Conservation (phyloP, 1,284 basidiomycete species). For the Taiwanofungus camphoratus region DNA sequence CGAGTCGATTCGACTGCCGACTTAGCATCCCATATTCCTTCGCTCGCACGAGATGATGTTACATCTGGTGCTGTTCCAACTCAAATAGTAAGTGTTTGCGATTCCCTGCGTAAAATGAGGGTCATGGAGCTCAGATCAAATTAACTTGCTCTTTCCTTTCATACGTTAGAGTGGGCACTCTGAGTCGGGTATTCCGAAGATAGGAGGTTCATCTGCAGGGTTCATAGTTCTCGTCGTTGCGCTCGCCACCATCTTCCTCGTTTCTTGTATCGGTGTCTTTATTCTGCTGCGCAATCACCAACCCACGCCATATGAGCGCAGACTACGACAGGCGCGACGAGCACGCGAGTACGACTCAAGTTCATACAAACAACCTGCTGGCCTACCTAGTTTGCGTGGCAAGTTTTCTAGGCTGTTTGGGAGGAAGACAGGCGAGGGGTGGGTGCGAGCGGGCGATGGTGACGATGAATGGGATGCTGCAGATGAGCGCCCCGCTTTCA, state of each 20-base stretch:
- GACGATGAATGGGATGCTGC: slow-evolving; percentile 27
- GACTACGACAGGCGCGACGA: slow-evolving; percentile 16
- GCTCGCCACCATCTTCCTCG: slow-evolving; percentile 28
- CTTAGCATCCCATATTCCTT: too few species aligned
- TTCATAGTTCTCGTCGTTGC: slow-evolving; percentile 31
- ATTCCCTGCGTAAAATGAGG: too few species aligned
- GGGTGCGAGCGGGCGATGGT: slow-evolving; percentile 26
- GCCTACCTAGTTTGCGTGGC: slow-evolving; percentile 22
- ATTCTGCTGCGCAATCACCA: slow-evolving; percentile 29
- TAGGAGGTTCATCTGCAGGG: slow-evolving; percentile 26
- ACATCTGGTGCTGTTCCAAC: too few species aligned
- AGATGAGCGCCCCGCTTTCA: slow-evolving; percentile 13
- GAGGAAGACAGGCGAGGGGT: slow-evolving; percentile 18
- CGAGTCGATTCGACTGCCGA: too few species aligned
- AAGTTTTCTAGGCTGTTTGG: slow-evolving; percentile 24
- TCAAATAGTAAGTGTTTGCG: too few species aligned
- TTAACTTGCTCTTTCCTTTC: too few species aligned
- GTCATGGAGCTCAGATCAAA: too few species aligned
- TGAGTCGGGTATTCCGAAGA: slow-evolving; percentile 16
- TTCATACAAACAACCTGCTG: slow-evolving; percentile 18
- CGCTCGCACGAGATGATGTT: too few species aligned
- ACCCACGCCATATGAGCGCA: slow-evolving; percentile 27
- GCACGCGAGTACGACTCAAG: slow-evolving; percentile 17
- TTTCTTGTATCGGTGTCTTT: slow-evolving; percentile 30
- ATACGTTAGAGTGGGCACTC: too few species aligned